Conservation (phyloP, 768 basidiomycete genomes). For the Stropharia rugosoannulata region DNA sequence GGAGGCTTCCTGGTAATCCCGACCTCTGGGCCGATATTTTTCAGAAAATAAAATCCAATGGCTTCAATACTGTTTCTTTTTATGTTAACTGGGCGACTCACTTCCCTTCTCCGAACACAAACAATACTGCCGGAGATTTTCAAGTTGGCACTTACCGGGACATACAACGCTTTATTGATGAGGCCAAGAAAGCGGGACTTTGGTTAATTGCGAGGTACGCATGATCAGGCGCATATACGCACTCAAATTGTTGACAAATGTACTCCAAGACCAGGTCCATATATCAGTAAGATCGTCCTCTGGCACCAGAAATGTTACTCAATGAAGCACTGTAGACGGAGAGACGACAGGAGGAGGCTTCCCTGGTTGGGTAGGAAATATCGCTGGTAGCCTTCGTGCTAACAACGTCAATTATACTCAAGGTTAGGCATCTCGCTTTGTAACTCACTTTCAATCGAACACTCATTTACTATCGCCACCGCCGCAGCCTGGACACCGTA, state of each 20-base stretch:
- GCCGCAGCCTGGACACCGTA: slow-evolving; percentile 53
- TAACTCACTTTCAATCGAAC: not conserved
- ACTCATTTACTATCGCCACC: not conserved
- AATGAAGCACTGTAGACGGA: slow-evolving; percentile 25
- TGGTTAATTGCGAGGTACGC: slow-evolving; percentile 54
- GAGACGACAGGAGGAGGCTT: slow-evolving; percentile 58
- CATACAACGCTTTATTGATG: slow-evolving; percentile 51
- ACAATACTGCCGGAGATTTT: slow-evolving; percentile 46
- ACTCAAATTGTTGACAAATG: not conserved
- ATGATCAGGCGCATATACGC: not conserved
- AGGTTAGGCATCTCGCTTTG: slow-evolving; percentile 22
- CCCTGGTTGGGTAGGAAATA: slow-evolving; percentile 59
- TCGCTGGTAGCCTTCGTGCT: slow-evolving; percentile 47
- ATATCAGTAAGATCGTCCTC: slow-evolving; percentile 38
- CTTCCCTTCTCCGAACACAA: slow-evolving; percentile 46
- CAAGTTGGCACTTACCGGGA: slow-evolving; percentile 47
- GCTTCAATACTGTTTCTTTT: slow-evolving; percentile 61
- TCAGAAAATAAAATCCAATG: slow-evolving; percentile 61
- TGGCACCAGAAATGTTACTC: not conserved
- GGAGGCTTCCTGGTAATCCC: slow-evolving; percentile 51
- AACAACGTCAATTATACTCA: slow-evolving; percentile 47
- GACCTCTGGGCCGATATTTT: slow-evolving; percentile 59
- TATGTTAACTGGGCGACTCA: slow-evolving; percentile 61
- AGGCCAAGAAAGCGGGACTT: slow-evolving; percentile 48
- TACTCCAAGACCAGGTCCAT: slow-evolving; percentile 44